Evolutionary conservation across 2,329 filamentous ascomycete genomes (phyloP).

Genomic region (Parascedosporium putredinis): DNA sequence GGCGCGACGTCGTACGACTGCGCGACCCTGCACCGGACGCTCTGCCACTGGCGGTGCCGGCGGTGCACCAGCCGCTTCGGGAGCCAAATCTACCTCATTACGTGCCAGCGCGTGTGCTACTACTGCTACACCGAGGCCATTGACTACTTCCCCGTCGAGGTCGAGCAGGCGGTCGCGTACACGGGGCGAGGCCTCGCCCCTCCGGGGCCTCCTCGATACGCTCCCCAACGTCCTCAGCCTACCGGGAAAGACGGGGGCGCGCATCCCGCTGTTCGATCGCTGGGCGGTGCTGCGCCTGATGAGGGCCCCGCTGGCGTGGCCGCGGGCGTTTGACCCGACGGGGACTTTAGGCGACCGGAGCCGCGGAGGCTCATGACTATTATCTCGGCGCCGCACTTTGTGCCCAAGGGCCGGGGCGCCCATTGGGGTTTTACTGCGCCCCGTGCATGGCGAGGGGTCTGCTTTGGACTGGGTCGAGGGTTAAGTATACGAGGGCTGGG

Average conservation of each 20-base stretch:
- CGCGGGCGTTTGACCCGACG: not conserved
- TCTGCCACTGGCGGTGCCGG: slow-evolving; percentile 21
- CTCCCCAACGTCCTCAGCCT: not conserved
- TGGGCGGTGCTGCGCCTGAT: not conserved
- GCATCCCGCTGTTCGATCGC: not conserved
- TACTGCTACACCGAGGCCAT: slow-evolving; percentile 16
- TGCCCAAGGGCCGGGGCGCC: not conserved
- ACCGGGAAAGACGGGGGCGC: not conserved
- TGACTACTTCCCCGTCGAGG: not conserved
- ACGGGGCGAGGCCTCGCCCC: not conserved
- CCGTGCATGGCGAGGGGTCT: not conserved
- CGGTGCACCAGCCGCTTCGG: slow-evolving; percentile 24
- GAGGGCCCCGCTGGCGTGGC: not conserved
- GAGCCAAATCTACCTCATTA: slow-evolving; percentile 27
- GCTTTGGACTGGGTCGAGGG: not conserved
- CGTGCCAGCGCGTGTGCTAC: slow-evolving; percentile 27
- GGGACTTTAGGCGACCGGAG: slow-evolving; percentile 1
- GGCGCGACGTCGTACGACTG: slow-evolving; percentile 19
- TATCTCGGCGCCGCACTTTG: not conserved
- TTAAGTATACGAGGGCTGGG: not conserved
- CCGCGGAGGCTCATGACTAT: not conserved
- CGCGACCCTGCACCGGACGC: slow-evolving; percentile 20
- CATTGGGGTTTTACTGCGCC: not conserved
- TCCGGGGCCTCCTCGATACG: not conserved
- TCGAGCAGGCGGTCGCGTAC: not conserved